These are phyloP conservation scores for Phytophthora kernoviae DNA, from an alignment of 352 stramenopile species.

Conservation along the genomic window DNA sequence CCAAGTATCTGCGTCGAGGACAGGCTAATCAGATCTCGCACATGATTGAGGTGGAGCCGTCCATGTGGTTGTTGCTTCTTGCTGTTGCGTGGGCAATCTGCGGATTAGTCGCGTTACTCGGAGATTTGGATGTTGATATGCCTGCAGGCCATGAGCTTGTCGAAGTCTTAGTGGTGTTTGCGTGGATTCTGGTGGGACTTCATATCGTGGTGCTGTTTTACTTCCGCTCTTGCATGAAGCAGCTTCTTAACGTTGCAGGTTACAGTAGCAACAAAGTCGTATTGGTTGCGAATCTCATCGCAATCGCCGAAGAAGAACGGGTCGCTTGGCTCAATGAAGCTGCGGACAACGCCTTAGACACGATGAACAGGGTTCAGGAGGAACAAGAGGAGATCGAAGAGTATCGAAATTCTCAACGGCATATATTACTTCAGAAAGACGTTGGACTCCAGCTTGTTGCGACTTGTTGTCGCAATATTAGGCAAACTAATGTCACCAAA, in stretches of 20 bases:
- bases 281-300: slow-evolving; percentile 10
- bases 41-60: slow-evolving; percentile 63
- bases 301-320: slow-evolving; percentile 27
- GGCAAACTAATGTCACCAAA: slow-evolving; percentile 6
- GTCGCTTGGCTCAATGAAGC: slow-evolving; percentile 23
- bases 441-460: slow-evolving; percentile 29
- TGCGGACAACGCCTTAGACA: slow-evolving; percentile 17
- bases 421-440: slow-evolving; percentile 24
- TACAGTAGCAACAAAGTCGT: slow-evolving; percentile 23
- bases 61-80: slow-evolving; percentile 51
- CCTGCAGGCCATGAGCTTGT: slow-evolving; percentile 32
- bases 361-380: slow-evolving; percentile 29
- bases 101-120: slow-evolving; percentile 2
- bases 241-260: slow-evolving; percentile 41
- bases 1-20: slow-evolving; percentile 60
- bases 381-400: slow-evolving; percentile 32
- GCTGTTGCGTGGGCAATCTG: slow-evolving; percentile 37
- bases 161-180: slow-evolving; percentile 38
- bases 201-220: slow-evolving; percentile 45
- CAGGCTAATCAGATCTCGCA: slow-evolving; percentile 69
- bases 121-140: neutral
- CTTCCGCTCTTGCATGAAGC: slow-evolving; percentile 35
- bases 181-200: slow-evolving; percentile 37
- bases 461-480: slow-evolving; percentile 28
- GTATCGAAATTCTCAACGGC: slow-evolving; percentile 11